Base-by-base conservation (phyloP, 1,139 yeast species). In the Arxiozyma bovina region DNA sequence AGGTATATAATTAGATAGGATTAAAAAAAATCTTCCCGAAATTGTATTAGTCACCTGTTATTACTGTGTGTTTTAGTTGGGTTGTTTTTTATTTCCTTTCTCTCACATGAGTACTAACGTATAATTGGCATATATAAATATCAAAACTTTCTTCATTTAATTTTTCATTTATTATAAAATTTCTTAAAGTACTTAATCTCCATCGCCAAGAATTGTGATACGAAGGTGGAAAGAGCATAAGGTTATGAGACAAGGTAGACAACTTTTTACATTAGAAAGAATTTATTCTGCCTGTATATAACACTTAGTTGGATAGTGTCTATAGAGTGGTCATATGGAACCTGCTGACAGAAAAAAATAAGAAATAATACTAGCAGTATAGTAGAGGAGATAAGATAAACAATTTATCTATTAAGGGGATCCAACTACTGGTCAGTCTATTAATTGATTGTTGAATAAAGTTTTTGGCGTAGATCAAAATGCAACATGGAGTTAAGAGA, bases 401-500 rank as follows among this genome's bases (percentile, higher is more conserved):
- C n/a, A 8, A 34, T 15, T 34, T 15, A 15, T 6, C n/a, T 34
- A 12, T 12, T 15, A 34, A 15, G n/a, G 6, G 2, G n/a, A 4
- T 34, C 12, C 6, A 34, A 15, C n/a, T 3, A 2, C 4, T 15
- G 40, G 2, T 34, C 12, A 34, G 1, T 34, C 3, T 34, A 34
- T 15, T 15, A 34, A 34, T 17, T 34, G n/a, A 6, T 12, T 15
- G 17, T 34, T 12, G 17, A 15, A 34, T 15, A 15, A 34, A 15
- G n/a, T 34, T 34, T 12, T 34, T 6, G 12, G 6, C 3, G n/a
- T 34, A 7, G 21, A 30, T 21, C 23, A 45, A 21, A 3, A 42
- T 46, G 23, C 50, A 57, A 86, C 98, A 91, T 70, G 87, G 88
- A 40, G 78, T 86, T 25, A 85, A 85, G 63, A 74, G 94, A 59